Conservation (phyloP, 805 yeast species). For the Metschnikowia dekortorum region DNA sequence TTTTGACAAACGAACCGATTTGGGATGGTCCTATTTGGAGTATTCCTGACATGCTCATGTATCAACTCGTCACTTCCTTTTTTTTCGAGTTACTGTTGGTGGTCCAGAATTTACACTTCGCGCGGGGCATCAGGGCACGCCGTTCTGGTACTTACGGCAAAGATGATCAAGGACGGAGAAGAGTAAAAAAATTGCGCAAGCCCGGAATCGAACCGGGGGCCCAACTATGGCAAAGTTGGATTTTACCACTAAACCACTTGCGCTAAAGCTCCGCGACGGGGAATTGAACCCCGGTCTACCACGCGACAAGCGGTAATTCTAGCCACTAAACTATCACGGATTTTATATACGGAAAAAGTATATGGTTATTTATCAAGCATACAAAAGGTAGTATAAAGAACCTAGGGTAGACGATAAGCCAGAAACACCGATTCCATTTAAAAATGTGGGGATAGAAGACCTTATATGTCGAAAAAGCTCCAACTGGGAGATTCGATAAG, state of each 20-base stretch:
- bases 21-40: slow-evolving; percentile 10
- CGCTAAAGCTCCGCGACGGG: slow-evolving; percentile 21
- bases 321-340: slow-evolving; percentile 22
- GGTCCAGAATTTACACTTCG: slow-evolving; percentile 5
- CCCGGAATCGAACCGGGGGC: slow-evolving; percentile 24
- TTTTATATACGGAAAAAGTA: neutral
- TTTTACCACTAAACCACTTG: slow-evolving; percentile 22
- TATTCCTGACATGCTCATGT: slow-evolving; percentile 11
- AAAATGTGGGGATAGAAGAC: too few relatives aligned
- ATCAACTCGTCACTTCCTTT: slow-evolving; percentile 1
- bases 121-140: neutral
- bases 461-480: too few relatives aligned
- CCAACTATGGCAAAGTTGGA: slow-evolving; percentile 23
- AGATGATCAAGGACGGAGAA: accelerated
- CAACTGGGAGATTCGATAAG: too few relatives aligned
- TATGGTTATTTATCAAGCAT: neutral
- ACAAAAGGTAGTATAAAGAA: neutral
- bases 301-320: slow-evolving; percentile 22
- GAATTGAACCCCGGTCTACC: slow-evolving; percentile 22
- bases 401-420: too few relatives aligned
- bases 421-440: too few relatives aligned
- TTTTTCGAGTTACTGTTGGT: neutral
- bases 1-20: slow-evolving; percentile 10
- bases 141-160: neutral
- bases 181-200: slow-evolving; percentile 17